Percentiles rank a stretch among this genome's conserved stretches.
These are phyloP conservation scores for Apiospora sp. DNA, from an alignment of 2,329 filamentous ascomycete species.

Conservation along the genomic window DNA sequence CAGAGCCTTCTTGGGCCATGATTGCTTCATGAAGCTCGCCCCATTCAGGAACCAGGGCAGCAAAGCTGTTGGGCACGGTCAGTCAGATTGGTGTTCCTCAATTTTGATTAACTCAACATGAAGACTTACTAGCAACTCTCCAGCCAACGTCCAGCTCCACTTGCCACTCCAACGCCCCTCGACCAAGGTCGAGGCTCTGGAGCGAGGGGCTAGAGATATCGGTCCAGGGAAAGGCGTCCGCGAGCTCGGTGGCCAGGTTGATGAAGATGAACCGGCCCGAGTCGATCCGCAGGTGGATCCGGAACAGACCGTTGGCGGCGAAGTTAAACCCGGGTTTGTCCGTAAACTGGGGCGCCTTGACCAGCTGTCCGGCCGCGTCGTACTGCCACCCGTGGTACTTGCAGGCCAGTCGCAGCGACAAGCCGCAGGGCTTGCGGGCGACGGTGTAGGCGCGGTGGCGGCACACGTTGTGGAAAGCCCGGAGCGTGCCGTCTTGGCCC, in stretches of 20 bases:
- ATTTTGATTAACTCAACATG: neutral
- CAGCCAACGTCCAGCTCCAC: neutral
- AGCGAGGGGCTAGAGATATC: slow-evolving; percentile 12
- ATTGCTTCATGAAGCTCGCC: neutral
- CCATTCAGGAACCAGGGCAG: slow-evolving; percentile 25
- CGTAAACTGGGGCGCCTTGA: slow-evolving; percentile 67
- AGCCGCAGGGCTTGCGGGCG: slow-evolving; percentile 58
- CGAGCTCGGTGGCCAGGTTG: slow-evolving; percentile 20
- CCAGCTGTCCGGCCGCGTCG: slow-evolving; percentile 61
- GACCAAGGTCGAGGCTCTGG: neutral
- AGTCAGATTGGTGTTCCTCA: neutral
- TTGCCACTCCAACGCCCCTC: neutral
- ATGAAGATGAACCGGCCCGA: neutral
- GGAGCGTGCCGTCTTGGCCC: slow-evolving; percentile 59
- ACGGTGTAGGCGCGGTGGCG: slow-evolving; percentile 68
- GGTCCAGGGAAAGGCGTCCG: slow-evolving; percentile 25
- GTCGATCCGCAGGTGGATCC: slow-evolving; percentile 62
- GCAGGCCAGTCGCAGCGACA: slow-evolving; percentile 61
- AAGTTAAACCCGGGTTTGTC: slow-evolving; percentile 63
- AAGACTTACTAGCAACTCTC: neutral
- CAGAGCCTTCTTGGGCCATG: neutral
- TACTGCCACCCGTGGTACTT: slow-evolving; percentile 72
- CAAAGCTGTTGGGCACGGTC: neutral
- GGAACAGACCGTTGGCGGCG: slow-evolving; percentile 62
- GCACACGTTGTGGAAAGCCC: slow-evolving; percentile 70